Percentiles rank a stretch among this genome's conserved stretches.
Evolutionary conservation across 2,329 filamentous ascomycete species (phyloP).

Genomic region (Fusarium continuum): DNA sequence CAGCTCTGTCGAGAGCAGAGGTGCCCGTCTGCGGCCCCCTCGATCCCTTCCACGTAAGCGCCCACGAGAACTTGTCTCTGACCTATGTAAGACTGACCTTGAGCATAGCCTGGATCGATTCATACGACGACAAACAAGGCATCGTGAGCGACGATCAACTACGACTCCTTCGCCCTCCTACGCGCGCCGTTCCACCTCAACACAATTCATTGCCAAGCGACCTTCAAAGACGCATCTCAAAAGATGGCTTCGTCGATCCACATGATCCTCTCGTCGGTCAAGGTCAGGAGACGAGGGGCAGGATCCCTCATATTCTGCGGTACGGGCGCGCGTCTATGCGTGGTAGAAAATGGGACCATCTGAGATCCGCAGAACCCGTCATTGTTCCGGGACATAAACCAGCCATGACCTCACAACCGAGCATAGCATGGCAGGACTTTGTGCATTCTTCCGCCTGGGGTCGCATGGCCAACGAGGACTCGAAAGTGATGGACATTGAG

Average conservation of each 20-base stretch:
- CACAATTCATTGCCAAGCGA: constrained; percentile 55
- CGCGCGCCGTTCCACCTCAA: constrained; percentile 51
- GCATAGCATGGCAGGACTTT: constrained; percentile 62
- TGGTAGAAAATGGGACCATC: constrained; percentile 68
- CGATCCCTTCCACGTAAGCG: constrained; percentile 43
- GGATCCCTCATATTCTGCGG: constrained; percentile 58
- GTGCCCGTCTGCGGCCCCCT: constrained; percentile 37
- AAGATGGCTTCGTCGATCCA: constrained; percentile 58
- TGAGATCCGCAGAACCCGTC: constrained; percentile 67
- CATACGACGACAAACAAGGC: constrained; percentile 56
- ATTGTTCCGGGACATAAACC: constrained; percentile 62
- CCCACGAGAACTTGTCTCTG: background rate
- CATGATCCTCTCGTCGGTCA: constrained; percentile 51
- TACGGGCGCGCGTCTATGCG: constrained; percentile 56
- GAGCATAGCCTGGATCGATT: constrained; percentile 57
- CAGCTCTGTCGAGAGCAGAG: constrained; percentile 28
- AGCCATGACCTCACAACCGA: constrained; percentile 49
- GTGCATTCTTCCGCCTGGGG: constrained; percentile 64
- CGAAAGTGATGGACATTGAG: constrained; percentile 58
- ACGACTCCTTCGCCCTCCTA: constrained; percentile 51
- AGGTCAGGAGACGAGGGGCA: constrained; percentile 47
- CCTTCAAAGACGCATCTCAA: constrained; percentile 55
- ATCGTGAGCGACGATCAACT: constrained; percentile 51
- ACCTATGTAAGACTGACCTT: constrained; percentile 11
- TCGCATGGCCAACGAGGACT: constrained; percentile 56